Evolutionary conservation across 164 flowering plant genomes (phyloP), one percentile per base, ranked within the genome.

Genomic region (Umbilicus rupestris): DNA sequence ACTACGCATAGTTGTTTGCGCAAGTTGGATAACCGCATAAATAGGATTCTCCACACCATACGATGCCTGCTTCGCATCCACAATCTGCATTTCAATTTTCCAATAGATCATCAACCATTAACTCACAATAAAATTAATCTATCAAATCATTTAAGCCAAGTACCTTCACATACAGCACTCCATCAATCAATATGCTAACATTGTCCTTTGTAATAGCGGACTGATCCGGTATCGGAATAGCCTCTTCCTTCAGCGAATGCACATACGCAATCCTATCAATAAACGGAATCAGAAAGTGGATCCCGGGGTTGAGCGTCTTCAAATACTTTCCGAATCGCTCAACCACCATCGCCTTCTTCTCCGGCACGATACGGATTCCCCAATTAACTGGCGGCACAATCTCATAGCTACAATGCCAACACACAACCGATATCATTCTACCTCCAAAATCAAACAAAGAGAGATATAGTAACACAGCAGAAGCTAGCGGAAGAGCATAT

Each of bases 1-100:
- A 78, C 96, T 91, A 41, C 92, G 88, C 99, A 91, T 91, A 1
- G 95, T 91, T 1, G 96, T 88, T 76, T 91, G 97, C 0, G 99
- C 97, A 42, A 94, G 93, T 75, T 91, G 96, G 77, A 87, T 77
- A 28, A 91, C 92, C 0, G 97, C 93, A 75, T 80, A 84, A 0
- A 91, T 73, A 0, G 95, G 96, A 77, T 88, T 87, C 80, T 89
- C 90, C 3, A 88, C 96, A 2, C 97, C 99, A 79, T 94, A 94
- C 0, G 99, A 89, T 1, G 99, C 99, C 73, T 78, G 62, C 14
- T 78, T 65, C 0, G 97, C 87, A 60, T 94, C 96, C 66, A 89
- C 85, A 71, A 91, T 85, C 97, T 93, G 79, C 78, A 78, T 41
- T 55, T 0, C 33, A 31, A n/a, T 45, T 6, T 11, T 17, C 22